Base-by-base conservation (phyloP, 495 filamentous ascomycete species). In the Wilcoxina mikolae region DNA sequence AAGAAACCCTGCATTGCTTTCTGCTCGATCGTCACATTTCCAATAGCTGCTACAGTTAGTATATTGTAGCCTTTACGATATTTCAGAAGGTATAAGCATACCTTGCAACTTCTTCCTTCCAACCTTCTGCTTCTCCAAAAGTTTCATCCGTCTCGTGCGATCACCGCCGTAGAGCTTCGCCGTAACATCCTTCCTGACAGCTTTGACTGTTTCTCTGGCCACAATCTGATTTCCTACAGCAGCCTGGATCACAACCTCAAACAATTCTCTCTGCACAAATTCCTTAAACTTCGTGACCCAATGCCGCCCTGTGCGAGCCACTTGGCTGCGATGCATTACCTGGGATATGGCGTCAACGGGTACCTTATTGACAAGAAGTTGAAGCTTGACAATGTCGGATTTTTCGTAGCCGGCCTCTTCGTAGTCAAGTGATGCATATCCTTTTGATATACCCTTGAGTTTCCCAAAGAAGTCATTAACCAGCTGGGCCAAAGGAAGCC, bases 391-490 rank as follows among this genome's bases (percentile, higher is more conserved):
- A 47, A 98, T 79, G 47, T 80, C 79, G 62, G 83, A 84, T 54
- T 76, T 71, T 11, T 82, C 78, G 77, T 85, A 98, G 0, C 80
- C 91, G 0, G 89, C 85, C 59, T 98, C 91, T 68, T 98, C 91
- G 20, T 66, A 66, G 51, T 66, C 64, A 11, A 66, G 54, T 15
- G 63, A 66, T 11, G 63, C 62, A 57, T 84, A 85, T 29, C 82
- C 81, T 59, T 83, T 84, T 15, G 88, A 94, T 2, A 81, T 77
- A 23, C 87, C 84, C 68, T 98, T 98, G 50, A 98, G 72, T 69
- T 93, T 94, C 23, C 93, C 93, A 67, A 98, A 98, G 71, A 98
- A 85, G 68, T 98, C 90, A 60, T 95, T 89, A 0, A 96, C 91
- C 5, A 98, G 72, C 44, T 91, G 84, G 1, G 86, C 77, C 15